Base-by-base conservation (phyloP, 1,284 basidiomycete genomes). In the Apiotrichum brassicae region DNA sequence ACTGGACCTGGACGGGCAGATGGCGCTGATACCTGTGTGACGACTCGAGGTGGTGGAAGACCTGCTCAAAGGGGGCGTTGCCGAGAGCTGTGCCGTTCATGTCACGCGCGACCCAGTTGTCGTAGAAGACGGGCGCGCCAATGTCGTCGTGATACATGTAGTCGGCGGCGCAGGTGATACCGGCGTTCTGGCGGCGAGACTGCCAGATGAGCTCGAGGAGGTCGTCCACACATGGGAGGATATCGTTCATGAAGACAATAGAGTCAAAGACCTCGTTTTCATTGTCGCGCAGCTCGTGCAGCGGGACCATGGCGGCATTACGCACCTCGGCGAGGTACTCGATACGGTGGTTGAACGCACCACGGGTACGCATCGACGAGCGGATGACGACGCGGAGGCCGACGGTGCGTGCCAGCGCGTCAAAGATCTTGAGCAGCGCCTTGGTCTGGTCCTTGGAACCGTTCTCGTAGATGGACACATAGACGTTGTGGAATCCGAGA, bases 121-220 rank as follows among this genome's bases (percentile, higher is more conserved):
- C 92, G 75, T 95, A 94, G 73, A 95, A 95, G 20, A 95, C 91
- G 2, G 91, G 91, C 0, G 87, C 79, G 18, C 81, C 85, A 55
- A 95, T 86, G 51, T 94, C 90, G 40, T 91, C 82, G 75, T 95
- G 92, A 76, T 89, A 97, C 87, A 95, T 95, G 76, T 95, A 95
- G 72, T 97, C 92, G 2, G 91, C 84, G 0, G 92, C 92, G 66
- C 92, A 95, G 18, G 92, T 95, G 68, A 95, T 92, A 14, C 92
- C 92, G 0, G 92, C 92, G 71, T 94, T 95, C 73, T 95, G 91
- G 54, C 77, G 74, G 44, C 92, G 79, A 62, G 81, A 84, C 73
- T 97, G 92, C 86, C 85, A 95, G 67, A 97, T 91, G 64, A 97
- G 82, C 75, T 97, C 92, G 62, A 97, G 82, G 44, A 97, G 73